Conservation (phyloP, 2,329 filamentous ascomycete species). For the Didymella segeticola region DNA sequence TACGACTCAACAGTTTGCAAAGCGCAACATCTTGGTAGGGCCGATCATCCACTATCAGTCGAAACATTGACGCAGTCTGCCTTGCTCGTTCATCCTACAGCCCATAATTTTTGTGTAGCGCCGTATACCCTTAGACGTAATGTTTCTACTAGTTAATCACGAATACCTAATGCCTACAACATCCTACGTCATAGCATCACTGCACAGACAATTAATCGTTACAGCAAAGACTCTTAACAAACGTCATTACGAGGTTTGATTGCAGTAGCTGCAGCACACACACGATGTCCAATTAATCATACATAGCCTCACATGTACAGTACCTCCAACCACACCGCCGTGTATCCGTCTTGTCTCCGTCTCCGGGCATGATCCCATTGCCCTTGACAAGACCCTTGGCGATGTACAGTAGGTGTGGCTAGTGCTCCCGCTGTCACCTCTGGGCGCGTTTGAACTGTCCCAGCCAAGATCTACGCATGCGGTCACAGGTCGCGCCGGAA, state of each 20-base stretch:
- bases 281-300: neutral
- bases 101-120: neutral
- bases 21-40: slow-evolving; percentile 13
- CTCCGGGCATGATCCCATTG: neutral
- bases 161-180: neutral
- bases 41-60: too few relatives aligned
- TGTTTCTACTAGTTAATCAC: neutral
- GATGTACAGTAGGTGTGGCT: too few relatives aligned
- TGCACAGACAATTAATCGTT: neutral
- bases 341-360: neutral
- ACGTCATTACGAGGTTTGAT: too few relatives aligned
- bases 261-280: neutral
- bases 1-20: slow-evolving; percentile 5
- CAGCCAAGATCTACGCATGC: neutral
- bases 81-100: neutral
- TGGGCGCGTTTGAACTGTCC: neutral
- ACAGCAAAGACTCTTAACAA: too few relatives aligned
- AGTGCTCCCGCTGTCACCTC: neutral
- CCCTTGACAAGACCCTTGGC: neutral
- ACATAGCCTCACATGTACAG: neutral
- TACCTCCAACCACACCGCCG: neutral
- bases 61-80: too few relatives aligned
- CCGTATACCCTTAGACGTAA: slow-evolving; percentile 14
- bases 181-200: neutral
- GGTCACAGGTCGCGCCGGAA: neutral